Base-by-base conservation (phyloP, 2,329 filamentous ascomycete genomes). In the Rhynchosporium agropyri region DNA sequence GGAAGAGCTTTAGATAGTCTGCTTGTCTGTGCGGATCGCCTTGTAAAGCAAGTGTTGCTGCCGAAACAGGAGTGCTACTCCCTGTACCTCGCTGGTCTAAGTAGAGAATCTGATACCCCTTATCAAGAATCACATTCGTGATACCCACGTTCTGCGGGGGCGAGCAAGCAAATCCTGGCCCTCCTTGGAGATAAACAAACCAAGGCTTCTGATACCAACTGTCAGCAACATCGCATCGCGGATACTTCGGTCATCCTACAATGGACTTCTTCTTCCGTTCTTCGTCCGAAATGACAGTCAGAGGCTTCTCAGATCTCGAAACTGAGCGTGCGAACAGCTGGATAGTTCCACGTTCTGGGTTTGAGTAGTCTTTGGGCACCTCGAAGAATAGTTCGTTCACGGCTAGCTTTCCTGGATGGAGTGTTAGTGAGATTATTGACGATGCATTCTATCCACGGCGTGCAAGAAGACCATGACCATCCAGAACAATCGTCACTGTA, bases 31-130 rank as follows among this genome's bases (percentile, higher is more conserved):
- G 76, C 1, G 84, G 79, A 63, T 84, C 83, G 4, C 89, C 89
- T 45, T 87, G 82, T 12, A 84, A 78, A 40, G 84, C 82, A 4
- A 97, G 81, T 6, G 89, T 92, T 8, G 83, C 84, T 8, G 90
- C 86, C 1, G 89, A 89, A 48, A 97, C 84, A 0, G 93, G 89
- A 1, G 87, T 90, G 73, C 91, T 96, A 57, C 96, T 79, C 1
- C 94, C 94, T 3, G 92, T 96, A 12, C 94, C 94, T 57, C 94
- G 86, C 75, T 97, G 93, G 75, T 98, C 94, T n/a, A 98, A 83
- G 67, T 89, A 88, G 2, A 98, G 83, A 51, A 92, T 80, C 75
- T 96, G 90, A 73, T 97, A 97, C 15, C 93, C 93, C 66, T 88
- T 88, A 64, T 88, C 86, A 5, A 97, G 81, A 61, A 92, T 82